These are phyloP conservation scores for Seiridium unicorne DNA, from an alignment of 2,329 filamentous ascomycete genomes.

Conservation along the genomic window DNA sequence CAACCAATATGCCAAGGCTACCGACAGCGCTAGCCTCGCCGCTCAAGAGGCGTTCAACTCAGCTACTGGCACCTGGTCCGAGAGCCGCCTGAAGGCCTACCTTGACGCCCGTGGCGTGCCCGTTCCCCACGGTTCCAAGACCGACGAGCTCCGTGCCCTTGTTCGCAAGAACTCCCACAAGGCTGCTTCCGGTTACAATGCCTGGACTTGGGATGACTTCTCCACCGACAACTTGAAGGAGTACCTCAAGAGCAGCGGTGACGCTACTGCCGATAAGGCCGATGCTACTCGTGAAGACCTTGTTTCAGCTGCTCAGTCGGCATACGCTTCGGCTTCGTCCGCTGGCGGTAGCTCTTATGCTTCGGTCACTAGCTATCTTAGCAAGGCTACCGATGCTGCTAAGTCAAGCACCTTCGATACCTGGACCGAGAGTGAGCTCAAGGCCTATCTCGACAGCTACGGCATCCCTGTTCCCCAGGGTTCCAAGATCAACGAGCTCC, in stretches of 20 bases:
- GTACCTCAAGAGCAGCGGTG: constrained; percentile 51
- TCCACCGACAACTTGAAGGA: constrained; percentile 67
- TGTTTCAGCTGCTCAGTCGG: constrained; percentile 60
- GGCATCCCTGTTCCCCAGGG: constrained; percentile 68
- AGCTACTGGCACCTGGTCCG: constrained; percentile 65
- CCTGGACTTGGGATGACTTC: constrained; percentile 80
- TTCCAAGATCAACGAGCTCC: constrained; percentile 66
- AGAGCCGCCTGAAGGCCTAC: constrained; percentile 74
- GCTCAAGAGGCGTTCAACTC: constrained; percentile 66
- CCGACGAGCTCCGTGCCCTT: constrained; percentile 70
- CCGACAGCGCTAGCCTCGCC: constrained; percentile 62
- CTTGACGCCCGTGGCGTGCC: constrained; percentile 75
- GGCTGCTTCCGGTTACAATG: constrained; percentile 63
- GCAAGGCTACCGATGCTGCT: constrained; percentile 61
- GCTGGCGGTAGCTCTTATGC: constrained; percentile 59
- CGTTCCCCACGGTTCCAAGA: constrained; percentile 69
- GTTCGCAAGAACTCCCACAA: constrained; percentile 74
- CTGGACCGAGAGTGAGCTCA: constrained; percentile 73
- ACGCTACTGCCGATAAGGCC: constrained; percentile 57
- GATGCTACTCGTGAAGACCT: constrained; percentile 72
- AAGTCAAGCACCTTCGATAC: constrained; percentile 69
- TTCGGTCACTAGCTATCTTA: constrained; percentile 69
- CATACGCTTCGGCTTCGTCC: constrained; percentile 58
- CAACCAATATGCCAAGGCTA: constrained; percentile 75
- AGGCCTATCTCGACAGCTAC: constrained; percentile 77